Base-by-base conservation (phyloP, 2,329 filamentous ascomycete genomes). In the Fusarium incarnatum region DNA sequence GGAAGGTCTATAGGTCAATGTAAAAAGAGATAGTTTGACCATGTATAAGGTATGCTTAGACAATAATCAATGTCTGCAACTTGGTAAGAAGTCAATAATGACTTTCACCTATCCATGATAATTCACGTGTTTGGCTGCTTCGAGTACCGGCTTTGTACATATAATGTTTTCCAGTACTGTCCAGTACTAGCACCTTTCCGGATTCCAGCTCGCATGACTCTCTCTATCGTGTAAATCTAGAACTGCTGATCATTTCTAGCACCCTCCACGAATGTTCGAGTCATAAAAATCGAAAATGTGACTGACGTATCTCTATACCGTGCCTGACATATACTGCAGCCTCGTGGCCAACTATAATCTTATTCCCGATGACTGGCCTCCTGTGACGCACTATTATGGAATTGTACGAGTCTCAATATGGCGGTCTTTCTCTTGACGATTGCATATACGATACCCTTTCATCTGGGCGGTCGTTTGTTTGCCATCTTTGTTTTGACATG, bases 231-330 rank as follows among this genome's bases (percentile, higher is more conserved):
- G 18, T 37, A 47, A 48, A 27, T 58, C 64, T 54, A 41, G 64
- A 69, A 56, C 56, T 57, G 37, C 53, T 71, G 56, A 58, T 55
- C 45, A 20, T 32, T 58, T n/a, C 16, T 25, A n/a, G 22, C 18
- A 53, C 41, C 55, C 46, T 16, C 10, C 41, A 55, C 56, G 25
- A 37, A 13, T 32, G 23, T 46, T 32, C 40, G 34, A 32, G 40
- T 34, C 41, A 25, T 20, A 6, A 47, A 41, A 47, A 23, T 23
- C 27, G 56, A 45, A 64, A 28, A n/a, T n/a, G 50, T 53, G 41
- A 55, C 41, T 40, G 56, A 28, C 20, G 41, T 16, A 18, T 25
- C 15, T 52, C 10, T 11, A 7, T 52, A 28, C n/a, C 15, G 12
- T 52, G 8, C 18, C 13, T 37, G 10, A 37, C 40, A 28, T 28